Evolutionary conservation across 305 asterid genomes (phyloP).

Genomic region (Coffea humblotiana): DNA sequence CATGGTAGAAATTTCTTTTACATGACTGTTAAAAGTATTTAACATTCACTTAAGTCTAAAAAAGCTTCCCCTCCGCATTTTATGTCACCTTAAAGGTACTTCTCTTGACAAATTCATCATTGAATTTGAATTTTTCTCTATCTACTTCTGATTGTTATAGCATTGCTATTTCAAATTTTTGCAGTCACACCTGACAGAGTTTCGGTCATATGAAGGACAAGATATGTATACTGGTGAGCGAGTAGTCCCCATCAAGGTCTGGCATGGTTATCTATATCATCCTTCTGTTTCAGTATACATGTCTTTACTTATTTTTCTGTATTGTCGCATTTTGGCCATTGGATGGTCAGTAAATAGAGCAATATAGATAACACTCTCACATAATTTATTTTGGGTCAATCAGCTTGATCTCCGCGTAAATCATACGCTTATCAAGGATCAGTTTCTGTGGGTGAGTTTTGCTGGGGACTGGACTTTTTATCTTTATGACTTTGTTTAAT

Average conservation of each 20-base stretch:
- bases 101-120: neutral
- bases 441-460: conserved; percentile 80
- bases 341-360: conserved; percentile 12
- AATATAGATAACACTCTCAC: conserved; percentile 21
- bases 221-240: conserved; percentile 93
- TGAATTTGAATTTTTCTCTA: neutral
- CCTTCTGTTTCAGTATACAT: neutral
- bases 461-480: conserved; percentile 18
- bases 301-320: conserved; percentile 11
- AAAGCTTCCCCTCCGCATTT: neutral
- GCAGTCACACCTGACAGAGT: conserved; percentile 76
- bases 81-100: neutral
- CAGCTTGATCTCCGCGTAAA: conserved; percentile 97
- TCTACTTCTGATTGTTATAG: neutral
- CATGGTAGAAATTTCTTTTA: neutral
- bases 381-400: conserved; percentile 20
- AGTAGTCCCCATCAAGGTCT: conserved; percentile 92
- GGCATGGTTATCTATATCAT: conserved; percentile 21
- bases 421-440: conserved; percentile 82
- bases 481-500: conserved; percentile 15
- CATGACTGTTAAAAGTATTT: neutral
- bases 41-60: neutral
- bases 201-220: conserved; percentile 92
- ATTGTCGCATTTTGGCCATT: conserved; percentile 7
- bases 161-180: conserved; percentile 28